Evolutionary conservation across 768 basidiomycete genomes (phyloP).

Genomic region (Mycena floridula): DNA sequence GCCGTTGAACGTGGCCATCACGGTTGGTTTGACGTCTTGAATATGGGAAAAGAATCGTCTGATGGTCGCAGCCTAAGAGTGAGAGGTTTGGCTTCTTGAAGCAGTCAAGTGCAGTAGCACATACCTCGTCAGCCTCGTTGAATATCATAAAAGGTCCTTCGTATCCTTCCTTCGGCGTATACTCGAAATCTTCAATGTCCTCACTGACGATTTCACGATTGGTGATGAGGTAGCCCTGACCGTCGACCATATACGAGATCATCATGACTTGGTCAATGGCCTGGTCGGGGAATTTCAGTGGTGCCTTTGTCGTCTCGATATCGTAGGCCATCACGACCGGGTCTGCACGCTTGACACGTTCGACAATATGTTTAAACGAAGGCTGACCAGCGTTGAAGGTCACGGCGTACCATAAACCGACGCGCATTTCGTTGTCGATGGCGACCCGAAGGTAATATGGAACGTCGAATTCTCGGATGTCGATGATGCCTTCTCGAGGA

Average conservation of each 20-base stretch:
- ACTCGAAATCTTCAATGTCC: constrained; percentile 98
- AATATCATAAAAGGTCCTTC: constrained; percentile 95
- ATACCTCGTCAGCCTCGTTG: constrained; percentile 89
- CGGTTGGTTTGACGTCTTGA: constrained; percentile 89
- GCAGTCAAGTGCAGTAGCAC: constrained; percentile 6
- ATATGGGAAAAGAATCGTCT: constrained; percentile 91
- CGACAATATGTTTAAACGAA: constrained; percentile 58
- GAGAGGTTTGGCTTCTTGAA: background rate
- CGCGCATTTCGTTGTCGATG: constrained; percentile 96
- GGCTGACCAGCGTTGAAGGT: constrained; percentile 80
- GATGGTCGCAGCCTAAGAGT: constrained; percentile 65
- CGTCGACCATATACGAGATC: constrained; percentile 99
- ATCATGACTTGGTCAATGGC: constrained; percentile 98
- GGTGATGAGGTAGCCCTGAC: constrained; percentile 94
- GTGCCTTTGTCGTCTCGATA: constrained; percentile 99
- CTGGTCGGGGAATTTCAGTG: constrained; percentile 98
- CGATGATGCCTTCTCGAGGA: constrained; percentile 89
- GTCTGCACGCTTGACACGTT: constrained; percentile 96
- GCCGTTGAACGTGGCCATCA: constrained; percentile 98
- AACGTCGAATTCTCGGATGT: constrained; percentile 94
- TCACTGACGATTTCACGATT: constrained; percentile 97
- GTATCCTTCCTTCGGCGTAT: constrained; percentile 96
- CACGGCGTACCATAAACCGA: constrained; percentile 96
- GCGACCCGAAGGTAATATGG: constrained; percentile 98
- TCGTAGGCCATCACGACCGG: constrained; percentile 99